phyloP scores from a whole-genome alignment of 2,329 filamentous ascomycete species.

The Ascochyta fabae region DNA sequence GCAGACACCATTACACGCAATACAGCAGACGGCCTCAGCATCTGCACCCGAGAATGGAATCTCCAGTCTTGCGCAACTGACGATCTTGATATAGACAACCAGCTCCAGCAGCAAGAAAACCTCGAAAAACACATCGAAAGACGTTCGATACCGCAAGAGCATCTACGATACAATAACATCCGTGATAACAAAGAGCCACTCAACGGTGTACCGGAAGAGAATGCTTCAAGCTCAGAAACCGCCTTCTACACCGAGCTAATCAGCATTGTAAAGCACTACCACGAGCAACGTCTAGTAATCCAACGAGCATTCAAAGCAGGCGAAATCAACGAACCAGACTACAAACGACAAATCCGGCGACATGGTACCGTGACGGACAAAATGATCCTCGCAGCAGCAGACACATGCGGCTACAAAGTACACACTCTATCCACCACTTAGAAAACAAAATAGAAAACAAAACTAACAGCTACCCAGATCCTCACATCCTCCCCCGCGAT shows the following conservation, averaged over 20 bases:
- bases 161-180: not conserved
- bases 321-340: constrained; percentile 1
- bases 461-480: not conserved
- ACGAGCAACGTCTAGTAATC: not conserved
- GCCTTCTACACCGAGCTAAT: constrained; percentile 4
- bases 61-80: not conserved
- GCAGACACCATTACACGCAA: not conserved
- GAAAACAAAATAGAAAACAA: not conserved
- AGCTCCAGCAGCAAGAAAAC: not conserved
- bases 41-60: constrained; percentile 1
- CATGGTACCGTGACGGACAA: not conserved
- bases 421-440: too few species aligned
- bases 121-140: not conserved
- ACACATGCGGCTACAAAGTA: constrained; percentile 2
- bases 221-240: not conserved
- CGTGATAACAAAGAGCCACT: not conserved
- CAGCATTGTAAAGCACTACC: not conserved
- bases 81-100: not conserved
- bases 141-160: not conserved
- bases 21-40: not conserved
- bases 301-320: constrained; percentile 1
- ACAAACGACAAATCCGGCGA: not conserved
- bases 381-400: not conserved
- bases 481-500: constrained; percentile 1
- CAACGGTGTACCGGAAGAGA: not conserved